Evolutionary conservation across 106 monocot species (phyloP).

Genomic region (Agapanthus africanus): DNA sequence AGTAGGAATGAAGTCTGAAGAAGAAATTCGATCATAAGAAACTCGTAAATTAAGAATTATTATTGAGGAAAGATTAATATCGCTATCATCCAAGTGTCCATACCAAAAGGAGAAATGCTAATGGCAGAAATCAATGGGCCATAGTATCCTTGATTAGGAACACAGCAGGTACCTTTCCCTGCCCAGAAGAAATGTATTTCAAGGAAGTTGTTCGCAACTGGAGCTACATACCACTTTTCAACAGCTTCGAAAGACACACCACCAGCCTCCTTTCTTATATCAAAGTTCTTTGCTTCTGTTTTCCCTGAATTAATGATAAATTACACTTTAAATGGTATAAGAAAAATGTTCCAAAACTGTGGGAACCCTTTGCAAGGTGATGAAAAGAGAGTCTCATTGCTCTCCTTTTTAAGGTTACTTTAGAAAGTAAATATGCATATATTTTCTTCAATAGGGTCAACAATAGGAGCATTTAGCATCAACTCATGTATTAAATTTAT

Average conservation of each 20-base stretch:
- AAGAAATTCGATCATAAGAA: too few species aligned
- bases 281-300: constrained; percentile 43
- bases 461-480: too few species aligned
- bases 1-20: constrained; percentile 54
- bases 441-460: too few species aligned
- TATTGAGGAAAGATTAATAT: too few species aligned
- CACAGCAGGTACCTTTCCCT: constrained; percentile 69
- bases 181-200: constrained; percentile 90
- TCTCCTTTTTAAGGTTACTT: too few species aligned
- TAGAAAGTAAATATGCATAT: too few species aligned
- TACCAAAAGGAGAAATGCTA: constrained; percentile 55
- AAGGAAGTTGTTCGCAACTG: constrained; percentile 54
- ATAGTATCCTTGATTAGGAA: constrained; percentile 56
- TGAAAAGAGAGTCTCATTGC: too few species aligned
- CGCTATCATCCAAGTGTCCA: too few species aligned
- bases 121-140: constrained; percentile 64
- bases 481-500: too few species aligned
- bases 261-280: constrained; percentile 59
- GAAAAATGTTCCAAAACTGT: too few species aligned
- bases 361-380: too few species aligned
- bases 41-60: too few species aligned
- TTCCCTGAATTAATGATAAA: constrained; percentile 57
- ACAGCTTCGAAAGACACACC: constrained; percentile 36
- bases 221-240: constrained; percentile 24
- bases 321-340: background rate